These are phyloP conservation scores for Dittrichia graveolens DNA, from an alignment of 129 eudicot genomes.

Conservation along the genomic window DNA sequence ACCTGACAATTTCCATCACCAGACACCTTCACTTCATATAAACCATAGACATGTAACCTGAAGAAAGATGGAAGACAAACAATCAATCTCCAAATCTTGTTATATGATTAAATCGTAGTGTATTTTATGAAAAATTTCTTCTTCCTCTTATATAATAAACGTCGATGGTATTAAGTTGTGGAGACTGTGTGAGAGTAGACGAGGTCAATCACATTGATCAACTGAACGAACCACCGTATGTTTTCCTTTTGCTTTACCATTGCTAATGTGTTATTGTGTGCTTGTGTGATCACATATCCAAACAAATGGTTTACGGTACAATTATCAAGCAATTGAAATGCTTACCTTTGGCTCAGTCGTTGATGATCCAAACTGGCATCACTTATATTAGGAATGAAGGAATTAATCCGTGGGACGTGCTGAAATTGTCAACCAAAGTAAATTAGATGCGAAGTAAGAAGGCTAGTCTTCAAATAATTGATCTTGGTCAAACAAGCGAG, in stretches of 20 bases:
- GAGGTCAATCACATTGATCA: too few species aligned
- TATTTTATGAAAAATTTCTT: too few species aligned
- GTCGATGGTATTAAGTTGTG: not conserved
- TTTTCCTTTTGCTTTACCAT: too few species aligned
- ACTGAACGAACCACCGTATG: too few species aligned
- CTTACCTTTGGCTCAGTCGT: conserved; percentile 73
- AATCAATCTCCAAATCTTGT: conserved; percentile 12
- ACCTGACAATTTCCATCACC: conserved; percentile 98
- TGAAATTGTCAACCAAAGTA: conserved; percentile 34
- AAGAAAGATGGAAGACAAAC: conserved; percentile 15
- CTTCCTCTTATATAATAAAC: not conserved
- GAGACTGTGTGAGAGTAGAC: too few species aligned
- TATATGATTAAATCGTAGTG: too few species aligned
- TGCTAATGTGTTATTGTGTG: too few species aligned
- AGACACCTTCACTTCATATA: conserved; percentile 68
- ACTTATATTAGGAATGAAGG: conserved; percentile 56
- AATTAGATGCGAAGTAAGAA: conserved; percentile 1
- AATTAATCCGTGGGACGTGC: conserved; percentile 75
- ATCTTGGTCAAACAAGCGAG: conserved; percentile 15
- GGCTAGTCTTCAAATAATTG: not conserved
- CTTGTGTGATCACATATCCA: too few species aligned
- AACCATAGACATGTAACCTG: conserved; percentile 65
- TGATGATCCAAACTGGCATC: conserved; percentile 83
- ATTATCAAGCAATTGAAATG: conserved; percentile 1
- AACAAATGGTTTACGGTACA: not conserved